Base-by-base conservation (phyloP, 257 asterid species). In the Ehretia macrophylla region DNA sequence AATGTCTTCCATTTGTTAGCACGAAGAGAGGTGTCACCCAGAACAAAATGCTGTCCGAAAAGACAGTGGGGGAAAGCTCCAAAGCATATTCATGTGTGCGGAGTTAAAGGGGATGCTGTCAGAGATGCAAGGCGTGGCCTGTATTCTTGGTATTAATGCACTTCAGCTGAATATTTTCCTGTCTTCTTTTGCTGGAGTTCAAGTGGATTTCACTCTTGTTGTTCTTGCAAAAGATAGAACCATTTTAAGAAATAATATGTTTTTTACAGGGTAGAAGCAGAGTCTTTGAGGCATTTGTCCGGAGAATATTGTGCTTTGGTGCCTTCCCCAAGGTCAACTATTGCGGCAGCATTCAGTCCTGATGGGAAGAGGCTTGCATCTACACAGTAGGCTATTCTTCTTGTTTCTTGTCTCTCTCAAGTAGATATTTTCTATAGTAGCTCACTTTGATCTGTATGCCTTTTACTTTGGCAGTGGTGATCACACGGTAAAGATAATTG, bases 261-360 rank as follows among this genome's bases (percentile, higher is more conserved):
- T 20, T 14, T 51, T 23, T 65, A 42, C 60, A 71, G 72, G 72
- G 59, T 50, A 37, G 64, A 52, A 59, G 57, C 60, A 22, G 71
- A 53, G 11, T 50, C 59, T 5, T 21, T 49, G 58, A 32, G 46
- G 42, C 67, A 60, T 19, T 55, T 71, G 42, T 55, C 72, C 14
- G 64, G 65, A n/a, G 53, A 71, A 37, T 59, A 49, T 23, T 65
- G 59, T 54, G 50, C 57, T 13, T 37, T 47, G 56, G 54, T 46
- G 8, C 67, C 67, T 65, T 52, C 75, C 51, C 75, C 67, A 5
- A 59, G 66, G 54, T 70, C 71, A 47, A 70, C 76, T 18, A 70
- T 64, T 14, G 66, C 71, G 8, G 63, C 68, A 32, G 71, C 70
- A 37, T 64, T 70, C 58, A 60, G 68, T 55, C 17, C 63, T 48